Evolutionary conservation across 768 basidiomycete species (phyloP).

Genomic region (Austroboletus eburneus): DNA sequence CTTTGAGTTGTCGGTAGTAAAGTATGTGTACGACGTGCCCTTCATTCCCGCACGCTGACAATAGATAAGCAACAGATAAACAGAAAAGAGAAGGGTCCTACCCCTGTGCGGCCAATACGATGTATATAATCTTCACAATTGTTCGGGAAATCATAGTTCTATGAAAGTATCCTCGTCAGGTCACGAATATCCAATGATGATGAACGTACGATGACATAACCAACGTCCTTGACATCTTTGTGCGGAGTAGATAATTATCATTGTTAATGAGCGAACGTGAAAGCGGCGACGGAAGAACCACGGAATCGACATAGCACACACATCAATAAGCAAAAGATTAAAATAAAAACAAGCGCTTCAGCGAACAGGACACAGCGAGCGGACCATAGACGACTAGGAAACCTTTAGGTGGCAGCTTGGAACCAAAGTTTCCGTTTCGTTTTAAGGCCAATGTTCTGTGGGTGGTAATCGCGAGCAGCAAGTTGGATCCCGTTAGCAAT

Average conservation of each 20-base stretch:
- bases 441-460: slow-evolving; percentile 24
- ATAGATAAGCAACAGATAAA: slow-evolving; percentile 16
- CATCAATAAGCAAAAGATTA: slow-evolving; percentile 29
- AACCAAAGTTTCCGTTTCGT: slow-evolving; percentile 18
- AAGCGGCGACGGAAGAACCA: slow-evolving; percentile 8
- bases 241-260: slow-evolving; percentile 30
- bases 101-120: slow-evolving; percentile 97
- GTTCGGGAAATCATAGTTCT: slow-evolving; percentile 99
- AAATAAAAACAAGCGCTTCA: slow-evolving; percentile 31
- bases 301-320: slow-evolving; percentile 30
- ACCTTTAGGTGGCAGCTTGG: slow-evolving; percentile 16
- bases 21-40: slow-evolving; percentile 92
- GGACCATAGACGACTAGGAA: slow-evolving; percentile 21
- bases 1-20: slow-evolving; percentile 95
- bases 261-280: slow-evolving; percentile 22
- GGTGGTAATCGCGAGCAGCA: slow-evolving; percentile 23
- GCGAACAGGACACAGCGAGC: slow-evolving; percentile 25
- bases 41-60: slow-evolving; percentile 83
- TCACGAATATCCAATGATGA: neutral
- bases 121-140: slow-evolving; percentile 99
- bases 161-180: slow-evolving; percentile 7
- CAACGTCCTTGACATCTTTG: slow-evolving; percentile 97
- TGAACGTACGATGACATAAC: slow-evolving; percentile 85
- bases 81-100: slow-evolving; percentile 32
- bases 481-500: slow-evolving; percentile 21